Conservation (phyloP, 129 eudicot genomes). For the Calendula officinalis region DNA sequence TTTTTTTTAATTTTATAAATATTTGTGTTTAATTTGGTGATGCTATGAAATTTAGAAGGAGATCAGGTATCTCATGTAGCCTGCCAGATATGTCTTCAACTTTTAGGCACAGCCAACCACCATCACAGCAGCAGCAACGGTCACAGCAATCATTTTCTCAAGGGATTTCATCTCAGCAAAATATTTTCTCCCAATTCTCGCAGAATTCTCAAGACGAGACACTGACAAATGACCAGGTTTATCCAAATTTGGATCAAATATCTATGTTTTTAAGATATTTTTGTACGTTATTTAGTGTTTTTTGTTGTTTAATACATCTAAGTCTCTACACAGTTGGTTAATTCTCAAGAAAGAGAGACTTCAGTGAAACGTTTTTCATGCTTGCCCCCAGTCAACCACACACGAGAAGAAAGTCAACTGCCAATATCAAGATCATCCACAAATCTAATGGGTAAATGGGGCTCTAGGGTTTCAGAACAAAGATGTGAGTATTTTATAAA, state of each 20-base stretch:
- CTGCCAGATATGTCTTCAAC: slow-evolving; percentile 55
- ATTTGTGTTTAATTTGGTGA: slow-evolving; percentile 20
- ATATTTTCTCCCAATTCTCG: slow-evolving; percentile 69
- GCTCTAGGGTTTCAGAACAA: slow-evolving; percentile 52
- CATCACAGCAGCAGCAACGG: slow-evolving; percentile 50
- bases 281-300: slow-evolving; percentile 3
- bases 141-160: slow-evolving; percentile 82
- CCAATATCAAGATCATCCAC: slow-evolving; percentile 58
- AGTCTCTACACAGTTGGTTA: slow-evolving; percentile 54
- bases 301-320: too few relatives aligned
- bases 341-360: slow-evolving; percentile 81
- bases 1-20: background rate
- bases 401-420: slow-evolving; percentile 82
- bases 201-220: slow-evolving; percentile 64
- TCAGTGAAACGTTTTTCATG: slow-evolving; percentile 50
- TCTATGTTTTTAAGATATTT: background rate
- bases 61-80: slow-evolving; percentile 40
- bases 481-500: slow-evolving; percentile 48
- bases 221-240: slow-evolving; percentile 44
- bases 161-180: slow-evolving; percentile 72
- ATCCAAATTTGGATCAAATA: slow-evolving; percentile 4
- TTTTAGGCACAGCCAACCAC: slow-evolving; percentile 53
- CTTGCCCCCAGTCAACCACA: slow-evolving; percentile 54
- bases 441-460: slow-evolving; percentile 64
- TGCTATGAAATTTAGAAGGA: slow-evolving; percentile 41